phyloP scores from a whole-genome alignment of 2,329 filamentous ascomycete species.

The Exophiala calicioides region DNA sequence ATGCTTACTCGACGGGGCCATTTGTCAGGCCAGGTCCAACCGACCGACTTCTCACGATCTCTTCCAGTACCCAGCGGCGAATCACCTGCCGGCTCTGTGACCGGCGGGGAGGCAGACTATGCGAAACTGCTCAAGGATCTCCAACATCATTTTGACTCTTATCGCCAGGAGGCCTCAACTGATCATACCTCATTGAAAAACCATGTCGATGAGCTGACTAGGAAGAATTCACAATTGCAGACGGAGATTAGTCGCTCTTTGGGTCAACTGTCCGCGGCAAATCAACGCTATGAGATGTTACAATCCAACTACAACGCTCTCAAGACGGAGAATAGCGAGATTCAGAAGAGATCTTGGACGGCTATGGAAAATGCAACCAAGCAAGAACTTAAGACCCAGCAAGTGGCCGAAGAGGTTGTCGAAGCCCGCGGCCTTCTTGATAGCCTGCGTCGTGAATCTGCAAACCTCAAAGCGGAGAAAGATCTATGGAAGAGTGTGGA shows the following conservation, averaged over 20 bases:
- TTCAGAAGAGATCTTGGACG: constrained; percentile 77
- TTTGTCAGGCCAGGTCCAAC: constrained; percentile 62
- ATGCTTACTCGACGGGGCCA: constrained; percentile 79
- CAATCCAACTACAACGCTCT: constrained; percentile 83
- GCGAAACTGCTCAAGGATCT: constrained; percentile 80
- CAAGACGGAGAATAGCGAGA: constrained; percentile 79
- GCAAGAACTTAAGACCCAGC: constrained; percentile 85
- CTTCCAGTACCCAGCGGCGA: constrained; percentile 54
- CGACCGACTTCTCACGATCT: constrained; percentile 71
- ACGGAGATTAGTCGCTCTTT: constrained; percentile 76
- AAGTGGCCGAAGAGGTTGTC: constrained; percentile 88
- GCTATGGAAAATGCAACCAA: constrained; percentile 82
- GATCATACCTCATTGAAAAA: constrained; percentile 81
- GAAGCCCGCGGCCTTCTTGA: constrained; percentile 80
- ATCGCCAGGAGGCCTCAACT: constrained; percentile 79
- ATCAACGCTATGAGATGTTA: constrained; percentile 84
- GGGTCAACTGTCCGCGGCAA: constrained; percentile 78
- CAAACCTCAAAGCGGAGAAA: constrained; percentile 93
- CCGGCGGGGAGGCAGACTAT: constrained; percentile 66
- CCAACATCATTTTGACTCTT: constrained; percentile 85
- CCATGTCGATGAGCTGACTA: constrained; percentile 77
- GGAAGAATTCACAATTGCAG: constrained; percentile 80
- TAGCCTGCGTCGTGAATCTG: constrained; percentile 83
- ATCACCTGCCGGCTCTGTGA: constrained; percentile 52
- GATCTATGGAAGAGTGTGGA: constrained; percentile 93